A percentile compares a stretch with the other conserved stretches of the same genome.
Conservation (phyloP, 345 rosid genomes). For the Gossypium arboreum region DNA sequence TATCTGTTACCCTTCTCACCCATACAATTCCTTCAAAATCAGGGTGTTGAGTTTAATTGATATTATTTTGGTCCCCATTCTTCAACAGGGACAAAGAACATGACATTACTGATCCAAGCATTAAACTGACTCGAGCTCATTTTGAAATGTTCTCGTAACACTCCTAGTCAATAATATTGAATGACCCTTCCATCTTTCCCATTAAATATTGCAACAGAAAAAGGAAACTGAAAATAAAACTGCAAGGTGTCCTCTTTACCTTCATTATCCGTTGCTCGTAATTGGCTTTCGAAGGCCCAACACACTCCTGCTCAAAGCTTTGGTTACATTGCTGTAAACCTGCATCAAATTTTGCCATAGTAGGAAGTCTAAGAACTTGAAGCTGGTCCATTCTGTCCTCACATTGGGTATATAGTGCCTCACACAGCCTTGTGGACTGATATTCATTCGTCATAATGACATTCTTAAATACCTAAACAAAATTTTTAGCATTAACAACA, state of each 20-base stretch:
- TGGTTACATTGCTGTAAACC: conserved; percentile 89
- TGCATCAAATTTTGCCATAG: conserved; percentile 98
- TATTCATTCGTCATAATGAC: conserved; percentile 66
- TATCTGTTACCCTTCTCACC: not conserved
- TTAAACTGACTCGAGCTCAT: not conserved
- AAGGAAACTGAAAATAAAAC: not conserved
- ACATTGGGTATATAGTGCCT: conserved; percentile 65
- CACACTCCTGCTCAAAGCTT: conserved; percentile 75
- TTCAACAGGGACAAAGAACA: not conserved
- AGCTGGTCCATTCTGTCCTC: conserved; percentile 99
- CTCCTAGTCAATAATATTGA: not conserved
- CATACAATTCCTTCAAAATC: not conserved
- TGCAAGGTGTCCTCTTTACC: conserved; percentile 36
- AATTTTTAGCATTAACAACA: conserved; percentile 17
- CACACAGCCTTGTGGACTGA: conserved; percentile 86
- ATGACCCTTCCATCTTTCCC: not conserved
- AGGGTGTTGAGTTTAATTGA: not conserved
- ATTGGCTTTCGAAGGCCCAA: conserved; percentile 82
- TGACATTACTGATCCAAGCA: not conserved
- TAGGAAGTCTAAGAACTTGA: conserved; percentile 96
- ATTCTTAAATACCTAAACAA: conserved; percentile 64
- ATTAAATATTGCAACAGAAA: not conserved
- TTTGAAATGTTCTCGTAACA: not conserved
- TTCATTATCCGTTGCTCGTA: conserved; percentile 84
- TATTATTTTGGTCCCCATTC: not conserved